Conservation (phyloP, 2,329 filamentous ascomycete genomes). For the Hymenoscyphus repandus region DNA sequence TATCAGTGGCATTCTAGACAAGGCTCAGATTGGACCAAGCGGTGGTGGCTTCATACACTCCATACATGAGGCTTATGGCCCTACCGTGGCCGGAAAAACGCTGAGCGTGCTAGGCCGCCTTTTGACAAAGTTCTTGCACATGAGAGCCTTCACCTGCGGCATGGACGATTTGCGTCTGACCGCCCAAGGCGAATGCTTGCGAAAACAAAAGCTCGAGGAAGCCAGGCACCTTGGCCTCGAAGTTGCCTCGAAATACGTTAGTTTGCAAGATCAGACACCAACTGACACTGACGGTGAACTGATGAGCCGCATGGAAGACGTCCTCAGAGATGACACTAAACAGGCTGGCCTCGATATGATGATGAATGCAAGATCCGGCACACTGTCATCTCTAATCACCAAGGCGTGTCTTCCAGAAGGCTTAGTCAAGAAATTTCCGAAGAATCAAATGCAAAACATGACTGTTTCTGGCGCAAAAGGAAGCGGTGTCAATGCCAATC, state of each 20-base stretch:
- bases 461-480: slow-evolving; percentile 96
- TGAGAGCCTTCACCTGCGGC: slow-evolving; percentile 93
- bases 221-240: slow-evolving; percentile 68
- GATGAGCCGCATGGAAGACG: slow-evolving; percentile 75
- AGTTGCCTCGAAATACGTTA: slow-evolving; percentile 84
- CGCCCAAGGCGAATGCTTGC: slow-evolving; percentile 65
- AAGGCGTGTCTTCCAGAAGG: slow-evolving; percentile 72
- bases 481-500: slow-evolving; percentile 85
- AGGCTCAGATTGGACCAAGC: slow-evolving; percentile 86
- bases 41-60: slow-evolving; percentile 85
- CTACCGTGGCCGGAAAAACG: slow-evolving; percentile 77
- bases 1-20: slow-evolving; percentile 87
- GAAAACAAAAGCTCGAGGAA: slow-evolving; percentile 62
- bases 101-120: slow-evolving; percentile 86
- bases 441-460: slow-evolving; percentile 99
- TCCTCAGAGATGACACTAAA: slow-evolving; percentile 85
- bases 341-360: slow-evolving; percentile 86
- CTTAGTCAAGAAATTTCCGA: slow-evolving; percentile 86
- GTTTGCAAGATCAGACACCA: slow-evolving; percentile 60
- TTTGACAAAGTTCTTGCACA: slow-evolving; percentile 82
- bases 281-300: slow-evolving; percentile 66
- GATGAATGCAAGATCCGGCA: slow-evolving; percentile 65
- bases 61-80: slow-evolving; percentile 89
- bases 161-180: slow-evolving; percentile 94
- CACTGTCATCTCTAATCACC: slow-evolving; percentile 75